Percentiles rank a stretch among this genome's conserved stretches.
phyloP scores from a whole-genome alignment of 805 yeast genomes.

The Vanderwaltozyma tropicalis region DNA sequence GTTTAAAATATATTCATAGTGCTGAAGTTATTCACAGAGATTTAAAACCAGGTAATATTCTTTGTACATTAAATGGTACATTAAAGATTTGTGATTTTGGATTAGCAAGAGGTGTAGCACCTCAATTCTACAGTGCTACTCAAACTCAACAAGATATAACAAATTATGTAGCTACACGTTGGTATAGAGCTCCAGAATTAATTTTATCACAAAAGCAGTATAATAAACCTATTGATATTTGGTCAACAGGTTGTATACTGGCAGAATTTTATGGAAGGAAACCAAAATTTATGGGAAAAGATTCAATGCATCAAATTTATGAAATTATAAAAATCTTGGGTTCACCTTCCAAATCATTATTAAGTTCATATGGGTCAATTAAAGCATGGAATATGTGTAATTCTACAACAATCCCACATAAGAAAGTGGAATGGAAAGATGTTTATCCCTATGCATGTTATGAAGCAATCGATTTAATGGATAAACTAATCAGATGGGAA shows the following conservation, averaged over 20 bases:
- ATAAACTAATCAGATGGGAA: slow-evolving; percentile 54
- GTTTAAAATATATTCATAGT: slow-evolving; percentile 78
- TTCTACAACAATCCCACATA: slow-evolving; percentile 28
- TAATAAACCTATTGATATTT: slow-evolving; percentile 68
- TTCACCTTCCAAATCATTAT: slow-evolving; percentile 44
- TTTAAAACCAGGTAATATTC: slow-evolving; percentile 81
- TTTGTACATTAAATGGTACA: slow-evolving; percentile 62
- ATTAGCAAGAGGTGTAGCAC: slow-evolving; percentile 64
- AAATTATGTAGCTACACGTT: slow-evolving; percentile 84
- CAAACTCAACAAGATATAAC: slow-evolving; percentile 41
- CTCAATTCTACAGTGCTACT: slow-evolving; percentile 16
- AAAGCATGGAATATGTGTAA: slow-evolving; percentile 38
- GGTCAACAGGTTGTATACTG: slow-evolving; percentile 90
- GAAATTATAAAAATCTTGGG: slow-evolving; percentile 66
- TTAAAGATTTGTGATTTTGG: slow-evolving; percentile 92
- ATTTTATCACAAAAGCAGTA: slow-evolving; percentile 51
- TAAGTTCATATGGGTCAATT: slow-evolving; percentile 36
- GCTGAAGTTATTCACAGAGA: slow-evolving; percentile 91
- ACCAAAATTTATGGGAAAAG: slow-evolving; percentile 72
- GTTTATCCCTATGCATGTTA: slow-evolving; percentile 54
- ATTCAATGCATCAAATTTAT: slow-evolving; percentile 57
- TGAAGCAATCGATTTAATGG: slow-evolving; percentile 43
- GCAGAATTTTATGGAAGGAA: slow-evolving; percentile 74
- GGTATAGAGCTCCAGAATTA: slow-evolving; percentile 94
- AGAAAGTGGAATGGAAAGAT: slow-evolving; percentile 37